phyloP scores from a whole-genome alignment of 495 filamentous ascomycete genomes.

The Lepidopterella palustris region DNA sequence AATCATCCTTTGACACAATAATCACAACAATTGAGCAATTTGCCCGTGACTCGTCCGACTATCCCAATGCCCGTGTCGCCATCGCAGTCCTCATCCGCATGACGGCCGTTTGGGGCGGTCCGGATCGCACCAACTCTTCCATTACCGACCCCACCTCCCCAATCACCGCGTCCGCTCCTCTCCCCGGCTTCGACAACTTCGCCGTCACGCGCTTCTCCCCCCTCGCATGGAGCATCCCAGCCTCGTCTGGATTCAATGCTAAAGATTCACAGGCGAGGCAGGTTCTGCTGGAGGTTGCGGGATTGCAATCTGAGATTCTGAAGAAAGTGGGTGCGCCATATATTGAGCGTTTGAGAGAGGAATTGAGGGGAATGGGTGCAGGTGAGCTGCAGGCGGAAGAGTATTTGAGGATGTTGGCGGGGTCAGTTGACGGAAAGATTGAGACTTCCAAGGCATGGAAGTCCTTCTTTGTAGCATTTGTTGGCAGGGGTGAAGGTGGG shows the following conservation, averaged over 20 bases:
- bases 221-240: constrained; percentile 77
- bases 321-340: constrained; percentile 69
- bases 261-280: constrained; percentile 79
- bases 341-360: constrained; percentile 48
- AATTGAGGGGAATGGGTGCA: constrained; percentile 51
- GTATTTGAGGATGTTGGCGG: constrained; percentile 48
- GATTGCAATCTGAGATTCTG: constrained; percentile 79
- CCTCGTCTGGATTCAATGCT: constrained; percentile 66
- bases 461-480: constrained; percentile 35
- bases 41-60: constrained; percentile 67
- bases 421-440: constrained; percentile 23
- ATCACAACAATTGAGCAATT: constrained; percentile 78
- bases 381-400: constrained; percentile 44
- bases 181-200: constrained; percentile 90
- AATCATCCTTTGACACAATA: constrained; percentile 76
- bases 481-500: constrained; percentile 9
- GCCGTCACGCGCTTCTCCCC: constrained; percentile 84
- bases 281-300: constrained; percentile 76
- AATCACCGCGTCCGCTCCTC: constrained; percentile 42
- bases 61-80: constrained; percentile 74
- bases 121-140: constrained; percentile 47
- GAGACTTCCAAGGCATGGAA: constrained; percentile 31
- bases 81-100: constrained; percentile 74
- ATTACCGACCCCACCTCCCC: constrained; percentile 33
- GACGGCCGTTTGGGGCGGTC: constrained; percentile 77